Evolutionary conservation across 768 basidiomycete species (phyloP), one percentile per base, ranked within the genome.

Genomic region (Podaxis carcinomalis): DNA sequence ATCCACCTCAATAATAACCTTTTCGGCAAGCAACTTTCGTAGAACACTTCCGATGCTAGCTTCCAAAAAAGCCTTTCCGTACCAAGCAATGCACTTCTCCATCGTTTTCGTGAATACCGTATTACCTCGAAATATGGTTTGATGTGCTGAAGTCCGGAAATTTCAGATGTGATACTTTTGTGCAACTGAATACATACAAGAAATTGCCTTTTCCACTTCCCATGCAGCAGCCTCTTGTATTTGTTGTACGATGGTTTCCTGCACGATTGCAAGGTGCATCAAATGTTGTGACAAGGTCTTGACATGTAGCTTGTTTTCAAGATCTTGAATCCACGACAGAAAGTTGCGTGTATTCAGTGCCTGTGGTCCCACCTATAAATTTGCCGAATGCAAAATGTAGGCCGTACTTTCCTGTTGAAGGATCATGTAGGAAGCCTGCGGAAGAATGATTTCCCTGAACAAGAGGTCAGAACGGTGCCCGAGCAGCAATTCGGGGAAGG

Each of bases 1-100:
- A 71, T 94, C 91, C 23, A 93, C 88, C 71, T 95, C 94, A 57
- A 95, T 88, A 21, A 84, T 79, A 63, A 93, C 77, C 68, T 86
- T 86, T 64, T 93, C 91, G 14, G 79, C 71, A 70, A 85, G 89
- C 53, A 95, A 75, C 42, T 82, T 80, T 53, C 89, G 86, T 49
- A 96, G 80, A 46, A 85, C 79, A 27, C 73, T 71, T 4, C 92
- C 93, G 44, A 96, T 81, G 67, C 90, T 91, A 11, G 85, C 84
- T 68, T 93, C 91, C 21, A 96, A 79, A 68, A 93, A 94, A 0
- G 77, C 76, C 67, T 78, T 84, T n/a, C 92, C 92, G 67, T 93
- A 90, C 76, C 84, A 86, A n/a, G 79, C 78, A 85, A 95, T 92
- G 66, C 85, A 87, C 4, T 86, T 74, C 67, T 94, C 92, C 75